These are phyloP conservation scores for Trametes meyenii DNA, from an alignment of 768 basidiomycete species.

Conservation along the genomic window DNA sequence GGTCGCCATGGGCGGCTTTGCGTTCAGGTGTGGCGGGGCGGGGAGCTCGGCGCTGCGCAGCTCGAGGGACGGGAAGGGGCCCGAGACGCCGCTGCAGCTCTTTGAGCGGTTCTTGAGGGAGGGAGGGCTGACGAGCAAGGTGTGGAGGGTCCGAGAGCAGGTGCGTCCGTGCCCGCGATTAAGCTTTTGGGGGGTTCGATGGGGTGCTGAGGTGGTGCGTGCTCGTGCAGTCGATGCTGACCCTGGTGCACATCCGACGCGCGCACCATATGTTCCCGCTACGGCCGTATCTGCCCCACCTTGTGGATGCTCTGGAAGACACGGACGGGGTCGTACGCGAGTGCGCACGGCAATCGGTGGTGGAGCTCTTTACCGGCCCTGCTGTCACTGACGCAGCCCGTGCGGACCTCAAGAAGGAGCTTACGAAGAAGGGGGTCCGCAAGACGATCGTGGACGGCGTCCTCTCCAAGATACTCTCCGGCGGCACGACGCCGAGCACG, in stretches of 20 bases:
- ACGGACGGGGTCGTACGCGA: slow-evolving; percentile 89
- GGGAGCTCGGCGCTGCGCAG: slow-evolving; percentile 45
- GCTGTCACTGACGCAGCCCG: slow-evolving; percentile 85
- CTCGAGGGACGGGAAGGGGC: slow-evolving; percentile 57
- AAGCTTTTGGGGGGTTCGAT: not conserved
- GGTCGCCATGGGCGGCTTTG: slow-evolving; percentile 72
- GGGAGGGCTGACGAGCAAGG: slow-evolving; percentile 75
- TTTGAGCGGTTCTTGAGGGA: slow-evolving; percentile 79
- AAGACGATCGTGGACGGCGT: slow-evolving; percentile 87
- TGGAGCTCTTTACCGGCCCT: slow-evolving; percentile 84
- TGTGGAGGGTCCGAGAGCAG: slow-evolving; percentile 86
- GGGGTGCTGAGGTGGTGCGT: slow-evolving; percentile 3
- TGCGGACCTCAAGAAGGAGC: slow-evolving; percentile 91
- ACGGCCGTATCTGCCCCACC: slow-evolving; percentile 72
- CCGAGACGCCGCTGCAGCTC: slow-evolving; percentile 66
- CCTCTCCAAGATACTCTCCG: slow-evolving; percentile 62
- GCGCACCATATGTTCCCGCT: slow-evolving; percentile 76
- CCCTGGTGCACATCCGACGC: slow-evolving; percentile 74
- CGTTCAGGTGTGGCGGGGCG: slow-evolving; percentile 53
- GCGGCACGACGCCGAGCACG: slow-evolving; percentile 42
- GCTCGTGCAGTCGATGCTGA: slow-evolving; percentile 50
- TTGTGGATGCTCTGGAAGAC: slow-evolving; percentile 90
- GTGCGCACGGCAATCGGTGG: slow-evolving; percentile 75
- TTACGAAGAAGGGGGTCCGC: slow-evolving; percentile 82
- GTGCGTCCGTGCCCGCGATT: slow-evolving; percentile 44